These are phyloP conservation scores for Apiospora kogelbergensis DNA, from an alignment of 2,329 filamentous ascomycete species.

Conservation along the genomic window DNA sequence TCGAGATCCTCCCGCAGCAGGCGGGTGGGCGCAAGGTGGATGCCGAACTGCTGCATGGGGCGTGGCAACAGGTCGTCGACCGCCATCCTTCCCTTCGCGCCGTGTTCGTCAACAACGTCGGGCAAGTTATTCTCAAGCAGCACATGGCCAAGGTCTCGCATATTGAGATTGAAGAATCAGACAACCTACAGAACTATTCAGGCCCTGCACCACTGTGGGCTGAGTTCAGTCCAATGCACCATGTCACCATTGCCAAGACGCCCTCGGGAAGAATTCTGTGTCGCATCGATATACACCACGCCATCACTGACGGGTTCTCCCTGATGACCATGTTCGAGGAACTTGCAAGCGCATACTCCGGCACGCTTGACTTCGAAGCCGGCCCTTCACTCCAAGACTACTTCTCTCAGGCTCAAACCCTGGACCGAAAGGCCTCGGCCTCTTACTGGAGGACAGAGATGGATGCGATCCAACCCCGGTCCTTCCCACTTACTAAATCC, in stretches of 20 bases:
- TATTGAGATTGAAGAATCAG: neutral
- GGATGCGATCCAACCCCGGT: neutral
- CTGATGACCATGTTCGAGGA: constrained; percentile 15
- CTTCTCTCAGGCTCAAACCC: neutral
- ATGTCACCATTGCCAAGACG: constrained; percentile 7
- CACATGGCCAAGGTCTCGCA: neutral
- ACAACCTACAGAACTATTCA: neutral
- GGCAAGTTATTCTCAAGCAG: neutral
- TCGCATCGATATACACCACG: constrained; percentile 12
- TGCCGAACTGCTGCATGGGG: constrained; percentile 6
- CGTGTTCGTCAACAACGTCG: neutral
- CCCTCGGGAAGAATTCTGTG: neutral
- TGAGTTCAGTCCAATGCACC: constrained; percentile 9
- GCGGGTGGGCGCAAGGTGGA: neutral
- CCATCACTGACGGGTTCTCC: constrained; percentile 13
- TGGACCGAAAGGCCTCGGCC: neutral
- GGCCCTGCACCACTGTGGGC: neutral
- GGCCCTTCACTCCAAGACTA: constrained; percentile 10
- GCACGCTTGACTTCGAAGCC: neutral
- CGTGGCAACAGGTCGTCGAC: constrained; percentile 15
- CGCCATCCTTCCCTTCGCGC: constrained; percentile 12
- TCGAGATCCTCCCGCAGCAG: neutral
- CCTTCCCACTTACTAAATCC: neutral
- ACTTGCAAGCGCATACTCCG: constrained; percentile 10
- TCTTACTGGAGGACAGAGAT: neutral